Conservation (phyloP, 768 basidiomycete species). For the Pleurotus giganteus region DNA sequence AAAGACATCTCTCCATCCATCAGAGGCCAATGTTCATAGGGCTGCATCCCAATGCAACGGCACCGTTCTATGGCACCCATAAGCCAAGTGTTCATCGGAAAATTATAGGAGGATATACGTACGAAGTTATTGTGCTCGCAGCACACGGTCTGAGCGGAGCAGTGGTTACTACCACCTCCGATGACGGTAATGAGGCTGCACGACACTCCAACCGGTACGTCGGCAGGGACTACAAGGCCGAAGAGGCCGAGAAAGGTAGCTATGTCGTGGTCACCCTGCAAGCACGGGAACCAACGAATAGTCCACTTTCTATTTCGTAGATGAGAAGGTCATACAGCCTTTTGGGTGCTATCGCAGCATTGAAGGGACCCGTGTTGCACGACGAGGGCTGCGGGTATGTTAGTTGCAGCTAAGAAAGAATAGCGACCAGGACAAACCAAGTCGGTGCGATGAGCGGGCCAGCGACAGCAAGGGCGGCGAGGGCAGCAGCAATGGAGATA, state of each 20-base stretch:
- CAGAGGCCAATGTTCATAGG: not conserved
- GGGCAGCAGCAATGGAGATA: constrained; percentile 11
- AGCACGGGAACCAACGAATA: not conserved
- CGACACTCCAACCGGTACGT: not conserved
- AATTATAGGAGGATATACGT: not conserved
- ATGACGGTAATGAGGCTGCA: not conserved
- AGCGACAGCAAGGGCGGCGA: constrained; percentile 12
- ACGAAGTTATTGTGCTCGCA: constrained; percentile 1
- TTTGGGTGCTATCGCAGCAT: not conserved
- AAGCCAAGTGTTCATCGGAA: too few relatives aligned
- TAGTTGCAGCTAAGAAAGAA: not conserved
- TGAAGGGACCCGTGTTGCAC: not conserved
- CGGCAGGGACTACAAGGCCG: not conserved
- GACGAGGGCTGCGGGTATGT: not conserved
- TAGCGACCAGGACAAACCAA: not conserved
- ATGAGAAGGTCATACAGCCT: not conserved
- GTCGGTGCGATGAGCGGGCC: not conserved
- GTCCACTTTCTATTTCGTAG: not conserved
- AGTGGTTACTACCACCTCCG: not conserved
- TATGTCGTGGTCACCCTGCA: not conserved
- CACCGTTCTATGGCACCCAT: constrained; percentile 1
- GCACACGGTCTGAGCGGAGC: not conserved
- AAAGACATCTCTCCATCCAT: too few relatives aligned
- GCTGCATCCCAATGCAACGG: not conserved
- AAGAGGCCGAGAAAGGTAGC: not conserved